phyloP scores from a whole-genome alignment of 805 yeast genomes.

The Geotrichum ghanense region DNA sequence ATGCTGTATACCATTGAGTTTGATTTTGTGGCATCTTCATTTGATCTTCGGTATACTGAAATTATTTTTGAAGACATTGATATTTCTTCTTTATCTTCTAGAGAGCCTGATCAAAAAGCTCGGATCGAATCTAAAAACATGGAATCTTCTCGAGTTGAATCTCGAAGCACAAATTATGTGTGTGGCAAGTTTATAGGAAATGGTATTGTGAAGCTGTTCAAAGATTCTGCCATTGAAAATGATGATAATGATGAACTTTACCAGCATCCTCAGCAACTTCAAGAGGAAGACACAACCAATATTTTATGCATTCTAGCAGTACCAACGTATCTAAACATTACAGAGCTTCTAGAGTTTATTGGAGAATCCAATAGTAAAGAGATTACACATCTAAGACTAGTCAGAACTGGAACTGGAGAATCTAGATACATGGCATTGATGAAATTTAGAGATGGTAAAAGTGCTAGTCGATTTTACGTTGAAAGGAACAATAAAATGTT shows the following conservation, averaged over 20 bases:
- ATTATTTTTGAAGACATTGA: constrained; percentile 1
- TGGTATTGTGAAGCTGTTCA: constrained; percentile 61
- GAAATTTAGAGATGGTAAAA: constrained; percentile 48
- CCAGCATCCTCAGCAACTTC: constrained; percentile 13
- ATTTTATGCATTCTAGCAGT: constrained; percentile 74
- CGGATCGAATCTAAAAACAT: constrained; percentile 9
- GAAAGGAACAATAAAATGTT: constrained; percentile 57
- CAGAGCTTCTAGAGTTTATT: constrained; percentile 71
- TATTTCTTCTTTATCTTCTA: constrained; percentile 2
- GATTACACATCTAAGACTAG: constrained; percentile 61
- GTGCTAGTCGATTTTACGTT: constrained; percentile 55
- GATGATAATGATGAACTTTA: constrained; percentile 12
- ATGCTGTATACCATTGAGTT: background rate
- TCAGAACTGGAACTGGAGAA: constrained; percentile 53
- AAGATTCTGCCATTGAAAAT: constrained; percentile 33
- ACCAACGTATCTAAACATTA: constrained; percentile 78
- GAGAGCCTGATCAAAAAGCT: constrained; percentile 11
- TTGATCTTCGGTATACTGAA: background rate
- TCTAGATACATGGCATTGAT: constrained; percentile 60
- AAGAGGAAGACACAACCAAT: constrained; percentile 25
- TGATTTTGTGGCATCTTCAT: background rate
- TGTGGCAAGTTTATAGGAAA: constrained; percentile 57
- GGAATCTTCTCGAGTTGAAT: constrained; percentile 13
- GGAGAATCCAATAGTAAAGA: constrained; percentile 46
- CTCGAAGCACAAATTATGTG: constrained; percentile 29